Conservation (phyloP, 2,329 filamentous ascomycete species). For the Fusarium musae region DNA sequence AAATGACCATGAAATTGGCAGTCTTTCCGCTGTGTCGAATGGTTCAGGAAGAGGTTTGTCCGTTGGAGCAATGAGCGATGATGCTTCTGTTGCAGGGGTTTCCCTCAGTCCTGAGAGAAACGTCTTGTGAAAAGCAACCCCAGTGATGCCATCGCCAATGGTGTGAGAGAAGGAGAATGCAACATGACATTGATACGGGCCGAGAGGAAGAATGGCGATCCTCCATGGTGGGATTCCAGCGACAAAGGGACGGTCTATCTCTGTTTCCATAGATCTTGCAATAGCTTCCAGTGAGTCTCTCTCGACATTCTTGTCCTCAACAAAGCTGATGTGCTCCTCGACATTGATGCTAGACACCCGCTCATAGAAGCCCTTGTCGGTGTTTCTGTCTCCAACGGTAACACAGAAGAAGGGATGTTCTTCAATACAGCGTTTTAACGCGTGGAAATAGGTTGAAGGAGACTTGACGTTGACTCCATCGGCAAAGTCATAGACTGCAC, state of each 20-base stretch:
- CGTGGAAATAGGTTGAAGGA: slow-evolving; percentile 20
- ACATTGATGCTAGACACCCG: slow-evolving; percentile 30
- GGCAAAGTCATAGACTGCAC: slow-evolving; percentile 33
- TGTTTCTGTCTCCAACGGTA: slow-evolving; percentile 28
- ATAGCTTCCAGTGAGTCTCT: slow-evolving; percentile 3
- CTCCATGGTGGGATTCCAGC: slow-evolving; percentile 37
- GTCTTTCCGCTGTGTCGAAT: slow-evolving; percentile 39
- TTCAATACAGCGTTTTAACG: slow-evolving; percentile 32
- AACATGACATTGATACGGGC: slow-evolving; percentile 24
- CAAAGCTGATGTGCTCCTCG: slow-evolving; percentile 32
- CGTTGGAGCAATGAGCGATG: slow-evolving; percentile 2
- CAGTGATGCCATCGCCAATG: slow-evolving; percentile 40
- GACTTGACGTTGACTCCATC: slow-evolving; percentile 2
- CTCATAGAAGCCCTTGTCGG: slow-evolving; percentile 38
- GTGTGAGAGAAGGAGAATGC: slow-evolving; percentile 39
- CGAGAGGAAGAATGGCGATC: slow-evolving; percentile 32
- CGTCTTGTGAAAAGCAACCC: slow-evolving; percentile 37
- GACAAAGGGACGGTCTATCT: slow-evolving; percentile 32
- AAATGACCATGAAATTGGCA: slow-evolving; percentile 41
- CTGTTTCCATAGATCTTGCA: slow-evolving; percentile 13
- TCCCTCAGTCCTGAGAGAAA: slow-evolving; percentile 29
- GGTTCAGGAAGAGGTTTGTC: slow-evolving; percentile 20
- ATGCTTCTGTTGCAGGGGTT: background rate
- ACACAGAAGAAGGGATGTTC: slow-evolving; percentile 38
- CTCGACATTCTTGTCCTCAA: background rate